Conservation (phyloP, 2,329 filamentous ascomycete species). For the Fusarium drepaniforme region DNA sequence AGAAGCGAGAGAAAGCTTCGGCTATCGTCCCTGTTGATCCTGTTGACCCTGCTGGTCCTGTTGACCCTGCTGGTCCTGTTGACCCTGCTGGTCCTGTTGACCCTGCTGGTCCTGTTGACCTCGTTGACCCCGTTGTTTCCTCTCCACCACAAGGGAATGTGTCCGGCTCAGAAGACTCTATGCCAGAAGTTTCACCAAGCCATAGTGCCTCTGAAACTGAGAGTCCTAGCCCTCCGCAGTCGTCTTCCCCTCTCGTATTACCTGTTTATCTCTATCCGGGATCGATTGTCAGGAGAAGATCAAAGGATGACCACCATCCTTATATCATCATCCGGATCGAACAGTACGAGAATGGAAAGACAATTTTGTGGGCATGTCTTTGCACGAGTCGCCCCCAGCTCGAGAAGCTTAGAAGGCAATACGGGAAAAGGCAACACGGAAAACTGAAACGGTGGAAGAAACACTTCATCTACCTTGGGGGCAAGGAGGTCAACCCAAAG, state of each 20-base stretch:
- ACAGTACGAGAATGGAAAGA: neutral
- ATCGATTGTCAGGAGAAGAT: neutral
- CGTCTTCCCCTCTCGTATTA: neutral
- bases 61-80: too few species aligned
- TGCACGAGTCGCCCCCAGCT: neutral
- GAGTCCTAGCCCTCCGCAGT: neutral
- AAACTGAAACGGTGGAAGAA: neutral
- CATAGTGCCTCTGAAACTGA: neutral
- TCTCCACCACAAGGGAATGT: neutral
- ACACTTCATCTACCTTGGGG: neutral
- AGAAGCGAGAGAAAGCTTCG: neutral
- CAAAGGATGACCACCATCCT: neutral
- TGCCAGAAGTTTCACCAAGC: neutral
- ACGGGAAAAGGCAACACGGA: neutral
- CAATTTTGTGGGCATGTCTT: neutral
- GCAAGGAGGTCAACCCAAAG: neutral
- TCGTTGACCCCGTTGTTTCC: neutral
- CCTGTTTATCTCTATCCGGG: neutral
- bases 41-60: too few species aligned
- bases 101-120: too few species aligned
- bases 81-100: too few species aligned
- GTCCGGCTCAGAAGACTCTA: neutral
- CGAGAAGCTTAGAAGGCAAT: neutral
- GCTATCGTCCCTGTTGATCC: neutral
- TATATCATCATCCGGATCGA: neutral